phyloP scores from a whole-genome alignment of 1,284 basidiomycete genomes.

The Mycosarcoma mackinlayi region DNA sequence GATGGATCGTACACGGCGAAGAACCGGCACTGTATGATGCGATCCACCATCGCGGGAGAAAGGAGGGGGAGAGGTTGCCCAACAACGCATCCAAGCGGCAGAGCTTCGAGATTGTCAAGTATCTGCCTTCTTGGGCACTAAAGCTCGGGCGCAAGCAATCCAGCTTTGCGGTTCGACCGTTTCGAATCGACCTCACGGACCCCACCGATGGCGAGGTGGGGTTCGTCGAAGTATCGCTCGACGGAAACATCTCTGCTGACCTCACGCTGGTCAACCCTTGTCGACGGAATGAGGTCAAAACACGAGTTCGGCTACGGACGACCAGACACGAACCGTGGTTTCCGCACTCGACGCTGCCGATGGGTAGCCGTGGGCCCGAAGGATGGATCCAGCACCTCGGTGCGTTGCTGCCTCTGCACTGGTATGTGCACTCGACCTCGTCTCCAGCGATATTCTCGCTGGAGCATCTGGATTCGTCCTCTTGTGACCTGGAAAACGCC shows the following conservation, averaged over 20 bases:
- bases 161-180: slow-evolving; percentile 16
- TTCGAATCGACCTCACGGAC: slow-evolving; percentile 25
- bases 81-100: neutral
- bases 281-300: neutral
- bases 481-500: slow-evolving; percentile 7
- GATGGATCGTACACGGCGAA: slow-evolving; percentile 49
- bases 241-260: slow-evolving; percentile 32
- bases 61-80: neutral
- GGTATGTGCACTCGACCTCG: slow-evolving; percentile 38
- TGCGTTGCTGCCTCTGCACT: slow-evolving; percentile 26
- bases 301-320: slow-evolving; percentile 17
- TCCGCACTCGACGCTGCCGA: neutral
- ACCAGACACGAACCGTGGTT: slow-evolving; percentile 22
- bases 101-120: slow-evolving; percentile 35
- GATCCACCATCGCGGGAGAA: neutral
- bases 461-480: slow-evolving; percentile 12
- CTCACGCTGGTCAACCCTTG: slow-evolving; percentile 9
- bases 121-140: slow-evolving; percentile 33
- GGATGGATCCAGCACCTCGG: slow-evolving; percentile 41
- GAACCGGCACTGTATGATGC: slow-evolving; percentile 7
- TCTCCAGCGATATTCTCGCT: slow-evolving; percentile 28
- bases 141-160: slow-evolving; percentile 7
- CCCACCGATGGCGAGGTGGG: slow-evolving; percentile 4
- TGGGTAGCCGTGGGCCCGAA: slow-evolving; percentile 31
- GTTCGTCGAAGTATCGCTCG: slow-evolving; percentile 10